Evolutionary conservation across 164 flowering plant genomes (phyloP).

Genomic region (Magnolia sinica): DNA sequence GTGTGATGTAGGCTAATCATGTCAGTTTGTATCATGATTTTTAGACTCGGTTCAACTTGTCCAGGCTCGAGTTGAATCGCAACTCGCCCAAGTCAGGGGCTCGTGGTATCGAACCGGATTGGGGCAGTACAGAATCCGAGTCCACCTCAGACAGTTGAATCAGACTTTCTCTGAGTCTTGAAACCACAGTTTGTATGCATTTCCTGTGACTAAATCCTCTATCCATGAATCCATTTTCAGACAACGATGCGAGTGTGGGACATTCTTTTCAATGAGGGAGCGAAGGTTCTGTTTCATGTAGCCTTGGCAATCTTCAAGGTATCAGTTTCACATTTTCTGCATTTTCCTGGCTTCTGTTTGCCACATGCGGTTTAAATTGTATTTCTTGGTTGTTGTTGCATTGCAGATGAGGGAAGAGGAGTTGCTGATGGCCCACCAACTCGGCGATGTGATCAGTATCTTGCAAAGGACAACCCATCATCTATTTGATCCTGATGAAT

Average conservation of each 20-base stretch:
- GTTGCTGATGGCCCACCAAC: slow-evolving; percentile 67
- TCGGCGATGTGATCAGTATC: slow-evolving; percentile 75
- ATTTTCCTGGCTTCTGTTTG: neutral
- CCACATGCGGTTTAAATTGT: neutral
- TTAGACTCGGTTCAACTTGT: too few relatives aligned
- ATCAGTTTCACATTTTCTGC: neutral
- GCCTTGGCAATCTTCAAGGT: slow-evolving; percentile 96
- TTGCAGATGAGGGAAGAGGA: slow-evolving; percentile 94
- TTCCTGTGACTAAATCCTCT: neutral
- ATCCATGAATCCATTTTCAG: slow-evolving; percentile 31
- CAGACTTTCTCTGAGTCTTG: too few relatives aligned
- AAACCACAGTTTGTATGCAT: neutral
- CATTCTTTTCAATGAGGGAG: slow-evolving; percentile 93
- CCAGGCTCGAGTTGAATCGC: too few relatives aligned
- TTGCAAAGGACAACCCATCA: slow-evolving; percentile 82
- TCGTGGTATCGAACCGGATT: too few relatives aligned
- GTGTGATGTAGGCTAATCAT: too few relatives aligned
- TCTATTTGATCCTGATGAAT: slow-evolving; percentile 91
- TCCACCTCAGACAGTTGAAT: too few relatives aligned
- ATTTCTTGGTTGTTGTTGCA: neutral
- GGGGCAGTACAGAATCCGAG: too few relatives aligned
- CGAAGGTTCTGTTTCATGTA: slow-evolving; percentile 77
- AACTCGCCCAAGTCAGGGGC: too few relatives aligned
- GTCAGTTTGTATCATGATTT: too few relatives aligned
- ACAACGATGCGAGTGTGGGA: slow-evolving; percentile 97